These are phyloP conservation scores for Apiospora hydei DNA, from an alignment of 2,329 filamentous ascomycete genomes.

Conservation along the genomic window DNA sequence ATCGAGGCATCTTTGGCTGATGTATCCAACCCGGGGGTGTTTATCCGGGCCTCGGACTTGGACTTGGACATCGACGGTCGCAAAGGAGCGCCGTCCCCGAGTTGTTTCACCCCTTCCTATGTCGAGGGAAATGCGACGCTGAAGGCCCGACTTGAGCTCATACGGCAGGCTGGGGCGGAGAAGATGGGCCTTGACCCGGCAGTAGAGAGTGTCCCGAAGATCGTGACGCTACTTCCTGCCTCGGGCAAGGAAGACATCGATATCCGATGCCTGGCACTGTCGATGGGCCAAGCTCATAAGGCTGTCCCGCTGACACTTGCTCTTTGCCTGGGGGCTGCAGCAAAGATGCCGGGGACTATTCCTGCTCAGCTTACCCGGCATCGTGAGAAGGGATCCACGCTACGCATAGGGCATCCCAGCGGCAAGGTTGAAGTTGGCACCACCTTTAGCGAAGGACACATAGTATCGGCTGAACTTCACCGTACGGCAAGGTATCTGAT, in stretches of 20 bases:
- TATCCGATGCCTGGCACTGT: constrained; percentile 55
- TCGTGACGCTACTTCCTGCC: constrained; percentile 51
- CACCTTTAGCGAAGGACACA: constrained; percentile 45
- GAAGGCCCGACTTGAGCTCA: constrained; percentile 43
- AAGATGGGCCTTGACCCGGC: constrained; percentile 49
- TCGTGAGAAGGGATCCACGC: constrained; percentile 31
- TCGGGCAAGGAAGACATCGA: constrained; percentile 39
- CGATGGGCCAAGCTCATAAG: constrained; percentile 54
- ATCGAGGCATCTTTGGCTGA: constrained; percentile 49
- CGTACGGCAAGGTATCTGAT: constrained; percentile 58
- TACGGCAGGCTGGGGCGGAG: constrained; percentile 46
- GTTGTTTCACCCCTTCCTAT: constrained; percentile 37
- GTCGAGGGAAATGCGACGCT: constrained; percentile 44
- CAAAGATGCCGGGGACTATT: constrained; percentile 50
- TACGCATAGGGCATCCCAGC: constrained; percentile 56
- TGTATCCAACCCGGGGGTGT: constrained; percentile 51
- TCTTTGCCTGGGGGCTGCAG: constrained; percentile 49
- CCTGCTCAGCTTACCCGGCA: constrained; percentile 43
- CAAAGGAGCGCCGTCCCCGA: constrained; percentile 17
- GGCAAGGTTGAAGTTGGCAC: constrained; percentile 56
- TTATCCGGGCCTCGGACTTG: constrained; percentile 45
- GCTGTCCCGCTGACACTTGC: constrained; percentile 51
- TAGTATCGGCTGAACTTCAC: constrained; percentile 53
- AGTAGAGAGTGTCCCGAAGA: constrained; percentile 51
- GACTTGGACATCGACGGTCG: neutral